Conservation (phyloP, 1,139 yeast genomes). For the Nakaseomyces delphensis region DNA sequence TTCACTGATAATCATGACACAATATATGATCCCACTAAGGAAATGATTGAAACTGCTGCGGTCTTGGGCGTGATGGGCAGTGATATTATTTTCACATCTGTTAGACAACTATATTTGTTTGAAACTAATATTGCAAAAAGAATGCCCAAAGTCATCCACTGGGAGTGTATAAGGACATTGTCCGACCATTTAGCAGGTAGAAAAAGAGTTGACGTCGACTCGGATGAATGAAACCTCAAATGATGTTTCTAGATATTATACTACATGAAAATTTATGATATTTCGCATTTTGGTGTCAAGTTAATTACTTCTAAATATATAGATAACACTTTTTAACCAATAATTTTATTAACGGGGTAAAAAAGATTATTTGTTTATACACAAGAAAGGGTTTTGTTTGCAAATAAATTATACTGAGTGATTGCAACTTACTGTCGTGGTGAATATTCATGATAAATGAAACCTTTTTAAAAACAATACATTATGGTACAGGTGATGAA, state of each 20-base stretch:
- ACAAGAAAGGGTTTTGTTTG: conserved; percentile 3
- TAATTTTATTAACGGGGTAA: neutral
- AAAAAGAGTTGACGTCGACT: conserved; percentile 24
- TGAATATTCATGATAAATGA: neutral
- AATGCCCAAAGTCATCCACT: conserved; percentile 82
- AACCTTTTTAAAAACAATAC: neutral
- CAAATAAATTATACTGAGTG: neutral
- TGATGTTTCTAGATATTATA: neutral
- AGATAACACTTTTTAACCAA: neutral
- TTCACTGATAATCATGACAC: conserved; percentile 29
- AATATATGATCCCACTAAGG: conserved; percentile 30
- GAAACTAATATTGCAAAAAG: conserved; percentile 76
- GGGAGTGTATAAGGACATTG: conserved; percentile 65
- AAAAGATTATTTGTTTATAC: conserved; percentile 3
- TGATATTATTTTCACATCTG: conserved; percentile 63
- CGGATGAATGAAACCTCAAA: neutral
- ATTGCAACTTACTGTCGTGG: neutral
- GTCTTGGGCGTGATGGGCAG: conserved; percentile 81
- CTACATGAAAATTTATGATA: neutral
- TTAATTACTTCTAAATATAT: neutral
- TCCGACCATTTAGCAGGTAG: conserved; percentile 86
- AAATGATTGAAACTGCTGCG: conserved; percentile 54
- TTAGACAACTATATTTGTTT: conserved; percentile 68
- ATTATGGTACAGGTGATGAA: conserved; percentile 3
- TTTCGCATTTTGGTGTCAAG: neutral